A percentile compares a stretch with the other conserved stretches of the same genome.
Conservation (phyloP, 2,329 filamentous ascomycete genomes). For the Daldinia sp. region DNA sequence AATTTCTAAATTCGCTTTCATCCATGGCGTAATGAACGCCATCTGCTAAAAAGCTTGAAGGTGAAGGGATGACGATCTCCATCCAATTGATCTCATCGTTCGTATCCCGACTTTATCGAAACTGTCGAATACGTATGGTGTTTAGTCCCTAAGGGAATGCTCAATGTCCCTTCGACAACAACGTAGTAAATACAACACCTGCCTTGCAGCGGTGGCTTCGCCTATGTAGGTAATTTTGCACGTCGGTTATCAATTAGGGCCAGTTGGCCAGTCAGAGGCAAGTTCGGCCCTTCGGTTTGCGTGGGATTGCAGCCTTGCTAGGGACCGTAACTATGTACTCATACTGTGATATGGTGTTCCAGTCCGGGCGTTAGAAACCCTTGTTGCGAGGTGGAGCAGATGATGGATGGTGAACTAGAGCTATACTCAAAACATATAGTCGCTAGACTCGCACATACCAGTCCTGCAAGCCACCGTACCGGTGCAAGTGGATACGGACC, state of each 20-base stretch:
- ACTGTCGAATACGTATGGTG: neutral
- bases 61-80: neutral
- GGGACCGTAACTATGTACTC: constrained; percentile 37
- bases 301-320: constrained; percentile 40
- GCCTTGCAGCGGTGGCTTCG: constrained; percentile 30
- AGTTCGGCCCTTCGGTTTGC: constrained; percentile 39
- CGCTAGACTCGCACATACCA: constrained; percentile 42
- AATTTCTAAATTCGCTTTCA: constrained; percentile 11
- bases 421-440: constrained; percentile 36
- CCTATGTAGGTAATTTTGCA: constrained; percentile 28
- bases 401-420: constrained; percentile 36
- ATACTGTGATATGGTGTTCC: constrained; percentile 41
- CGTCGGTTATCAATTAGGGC: constrained; percentile 26
- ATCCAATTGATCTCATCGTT: constrained; percentile 11
- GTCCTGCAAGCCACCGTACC: constrained; percentile 40
- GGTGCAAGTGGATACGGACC: constrained; percentile 39
- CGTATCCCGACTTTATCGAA: neutral
- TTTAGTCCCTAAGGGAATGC: constrained; percentile 5
- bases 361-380: constrained; percentile 39
- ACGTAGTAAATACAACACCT: constrained; percentile 30
- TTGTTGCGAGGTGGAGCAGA: constrained; percentile 35
- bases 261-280: constrained; percentile 27
- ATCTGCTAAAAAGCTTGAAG: constrained; percentile 8
- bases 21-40: neutral
- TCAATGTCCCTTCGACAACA: constrained; percentile 34